Evolutionary conservation across 1,139 yeast species (phyloP).

Genomic region (Suhomyces chickasaworum): DNA sequence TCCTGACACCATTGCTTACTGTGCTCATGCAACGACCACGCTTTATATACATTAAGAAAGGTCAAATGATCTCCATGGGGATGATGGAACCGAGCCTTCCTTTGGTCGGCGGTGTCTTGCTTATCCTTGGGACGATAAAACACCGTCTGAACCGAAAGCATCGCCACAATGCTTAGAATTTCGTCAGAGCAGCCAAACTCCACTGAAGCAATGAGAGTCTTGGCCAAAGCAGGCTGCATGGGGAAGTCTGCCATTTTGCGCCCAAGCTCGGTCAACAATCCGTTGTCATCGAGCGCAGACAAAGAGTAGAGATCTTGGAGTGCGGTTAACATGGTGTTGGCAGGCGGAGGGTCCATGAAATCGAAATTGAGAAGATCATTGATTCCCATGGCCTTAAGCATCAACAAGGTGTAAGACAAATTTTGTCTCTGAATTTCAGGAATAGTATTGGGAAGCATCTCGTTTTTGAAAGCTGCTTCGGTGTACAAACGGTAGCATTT

Average conservation of each 20-base stretch:
- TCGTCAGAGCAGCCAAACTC: conserved; percentile 82
- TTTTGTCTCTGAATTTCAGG: conserved; percentile 96
- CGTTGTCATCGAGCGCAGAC: conserved; percentile 80
- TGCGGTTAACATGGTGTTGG: conserved; percentile 72
- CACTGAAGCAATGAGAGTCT: conserved; percentile 73
- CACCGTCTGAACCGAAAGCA: conserved; percentile 86
- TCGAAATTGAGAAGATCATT: conserved; percentile 77
- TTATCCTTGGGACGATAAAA: conserved; percentile 85
- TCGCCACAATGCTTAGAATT: conserved; percentile 80
- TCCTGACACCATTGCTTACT: conserved; percentile 79
- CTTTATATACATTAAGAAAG: conserved; percentile 72
- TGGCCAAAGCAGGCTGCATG: conserved; percentile 90
- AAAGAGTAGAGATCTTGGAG: conserved; percentile 81
- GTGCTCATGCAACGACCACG: conserved; percentile 68
- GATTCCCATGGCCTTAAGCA: conserved; percentile 95
- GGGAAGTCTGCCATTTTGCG: conserved; percentile 90
- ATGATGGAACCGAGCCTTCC: conserved; percentile 73
- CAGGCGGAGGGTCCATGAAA: conserved; percentile 94
- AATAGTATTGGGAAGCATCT: conserved; percentile 80
- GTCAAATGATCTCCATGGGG: conserved; percentile 88
- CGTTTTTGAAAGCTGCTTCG: conserved; percentile 63
- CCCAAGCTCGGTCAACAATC: conserved; percentile 74
- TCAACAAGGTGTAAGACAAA: conserved; percentile 76
- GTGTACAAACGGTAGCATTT: conserved; percentile 77
- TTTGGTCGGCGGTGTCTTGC: conserved; percentile 71